These are phyloP conservation scores for Sergeia podlipaevii DNA, from an alignment of 208 protist species.

Conservation along the genomic window DNA sequence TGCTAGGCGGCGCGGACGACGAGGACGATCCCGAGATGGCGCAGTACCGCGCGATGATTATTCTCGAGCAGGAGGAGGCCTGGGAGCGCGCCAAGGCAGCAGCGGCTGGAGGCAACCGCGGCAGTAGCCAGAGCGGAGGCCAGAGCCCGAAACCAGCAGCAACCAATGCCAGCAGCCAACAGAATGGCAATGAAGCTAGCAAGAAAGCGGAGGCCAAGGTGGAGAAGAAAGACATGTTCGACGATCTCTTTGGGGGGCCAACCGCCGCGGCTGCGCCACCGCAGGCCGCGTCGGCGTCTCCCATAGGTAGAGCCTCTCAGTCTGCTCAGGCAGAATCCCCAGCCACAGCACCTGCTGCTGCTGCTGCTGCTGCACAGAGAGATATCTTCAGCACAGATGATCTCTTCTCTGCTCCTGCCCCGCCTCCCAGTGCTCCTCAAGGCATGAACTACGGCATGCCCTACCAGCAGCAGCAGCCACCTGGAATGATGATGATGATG, in stretches of 20 bases:
- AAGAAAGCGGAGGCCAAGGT: neutral
- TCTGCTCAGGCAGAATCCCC: constrained; percentile 1
- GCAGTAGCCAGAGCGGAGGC: neutral
- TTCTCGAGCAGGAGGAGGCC: constrained; percentile 71
- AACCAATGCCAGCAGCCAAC: neutral
- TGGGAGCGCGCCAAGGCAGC: constrained; percentile 40
- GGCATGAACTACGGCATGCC: too few species aligned
- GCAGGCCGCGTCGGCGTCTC: constrained; percentile 12
- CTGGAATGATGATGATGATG: neutral
- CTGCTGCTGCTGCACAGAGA: constrained; percentile 15
- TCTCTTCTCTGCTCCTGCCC: constrained; percentile 32
- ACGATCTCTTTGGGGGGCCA: constrained; percentile 66
- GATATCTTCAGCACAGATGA: constrained; percentile 49
- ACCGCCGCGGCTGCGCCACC: constrained; percentile 10
- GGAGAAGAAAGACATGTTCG: constrained; percentile 55
- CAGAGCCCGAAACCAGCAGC: neutral
- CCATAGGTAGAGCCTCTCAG: constrained; percentile 8
- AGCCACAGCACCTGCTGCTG: constrained; percentile 1
- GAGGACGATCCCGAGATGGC: constrained; percentile 55
- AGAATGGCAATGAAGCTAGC: neutral
- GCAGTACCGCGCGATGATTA: constrained; percentile 43
- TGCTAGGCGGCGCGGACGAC: constrained; percentile 42
- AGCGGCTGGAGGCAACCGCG: constrained; percentile 7
- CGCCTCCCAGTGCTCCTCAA: too few species aligned
- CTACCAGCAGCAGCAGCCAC: constrained; percentile 20